A percentile compares a stretch with the other conserved stretches of the same genome.
Conservation (phyloP, 2,329 filamentous ascomycete species). For the Fusarium cicatricum region DNA sequence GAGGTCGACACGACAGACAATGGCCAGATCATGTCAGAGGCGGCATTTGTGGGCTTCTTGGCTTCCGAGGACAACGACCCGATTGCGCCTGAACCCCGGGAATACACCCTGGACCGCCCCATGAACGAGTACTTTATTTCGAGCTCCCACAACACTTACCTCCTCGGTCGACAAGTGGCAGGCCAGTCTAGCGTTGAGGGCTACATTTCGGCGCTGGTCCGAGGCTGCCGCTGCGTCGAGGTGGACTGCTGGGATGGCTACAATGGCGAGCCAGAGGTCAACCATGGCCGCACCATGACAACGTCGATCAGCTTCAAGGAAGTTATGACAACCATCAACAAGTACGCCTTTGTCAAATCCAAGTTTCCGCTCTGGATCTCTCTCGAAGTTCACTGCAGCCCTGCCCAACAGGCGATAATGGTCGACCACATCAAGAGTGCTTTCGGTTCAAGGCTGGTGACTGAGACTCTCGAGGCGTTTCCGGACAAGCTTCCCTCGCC, state of each 20-base stretch:
- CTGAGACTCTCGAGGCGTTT: slow-evolving; percentile 75
- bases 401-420: slow-evolving; percentile 86
- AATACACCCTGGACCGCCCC: slow-evolving; percentile 77
- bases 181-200: slow-evolving; percentile 93
- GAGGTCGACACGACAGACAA: slow-evolving; percentile 54
- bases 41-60: slow-evolving; percentile 80
- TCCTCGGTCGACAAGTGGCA: slow-evolving; percentile 87
- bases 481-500: slow-evolving; percentile 80
- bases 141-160: slow-evolving; percentile 98
- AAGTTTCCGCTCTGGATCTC: slow-evolving; percentile 92
- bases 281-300: slow-evolving; percentile 89
- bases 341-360: slow-evolving; percentile 91
- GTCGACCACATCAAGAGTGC: slow-evolving; percentile 86
- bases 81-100: slow-evolving; percentile 66
- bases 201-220: slow-evolving; percentile 87
- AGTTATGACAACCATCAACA: slow-evolving; percentile 91
- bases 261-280: slow-evolving; percentile 87
- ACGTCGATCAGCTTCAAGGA: slow-evolving; percentile 89
- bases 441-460: slow-evolving; percentile 82
- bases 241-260: slow-evolving; percentile 98
- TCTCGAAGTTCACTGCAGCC: slow-evolving; percentile 91
- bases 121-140: slow-evolving; percentile 98
- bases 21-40: slow-evolving; percentile 73
- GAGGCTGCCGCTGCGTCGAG: slow-evolving; percentile 93
- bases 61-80: slow-evolving; percentile 77